phyloP scores from a whole-genome alignment of 345 rosid genomes.

The Chamaenerion angustifolium region DNA sequence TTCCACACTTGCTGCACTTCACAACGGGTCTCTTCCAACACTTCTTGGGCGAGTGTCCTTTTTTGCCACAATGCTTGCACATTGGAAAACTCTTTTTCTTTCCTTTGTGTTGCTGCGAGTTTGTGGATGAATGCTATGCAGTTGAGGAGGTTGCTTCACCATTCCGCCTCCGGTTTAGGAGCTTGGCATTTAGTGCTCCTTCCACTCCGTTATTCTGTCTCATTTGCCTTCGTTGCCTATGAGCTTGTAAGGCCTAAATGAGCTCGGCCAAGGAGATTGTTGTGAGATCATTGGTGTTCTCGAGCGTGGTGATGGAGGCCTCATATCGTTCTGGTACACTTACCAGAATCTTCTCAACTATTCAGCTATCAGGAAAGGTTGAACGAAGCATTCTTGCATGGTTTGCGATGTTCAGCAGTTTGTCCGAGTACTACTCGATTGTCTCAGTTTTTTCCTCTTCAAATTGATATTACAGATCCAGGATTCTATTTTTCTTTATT shows the following conservation, averaged over 20 bases:
- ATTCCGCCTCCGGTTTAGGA: neutral
- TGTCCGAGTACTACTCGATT: neutral
- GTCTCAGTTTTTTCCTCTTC: no score
- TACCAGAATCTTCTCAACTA: conserved; percentile 9
- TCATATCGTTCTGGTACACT: neutral
- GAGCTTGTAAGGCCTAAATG: neutral
- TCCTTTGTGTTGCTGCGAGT: neutral
- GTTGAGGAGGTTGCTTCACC: neutral
- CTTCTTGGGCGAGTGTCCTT: no score
- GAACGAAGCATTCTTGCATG: neutral
- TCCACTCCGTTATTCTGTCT: no score
- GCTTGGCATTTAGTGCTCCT: neutral
- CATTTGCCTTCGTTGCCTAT: no score
- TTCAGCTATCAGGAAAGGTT: neutral
- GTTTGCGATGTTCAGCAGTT: no score
- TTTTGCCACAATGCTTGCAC: neutral
- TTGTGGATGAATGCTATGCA: neutral
- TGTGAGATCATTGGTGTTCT: conserved; percentile 6
- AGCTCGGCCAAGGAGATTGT: conserved; percentile 1
- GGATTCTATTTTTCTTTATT: no score
- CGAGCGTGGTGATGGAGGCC: neutral
- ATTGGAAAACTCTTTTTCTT: neutral
- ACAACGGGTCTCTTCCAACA: no score
- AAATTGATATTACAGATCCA: no score
- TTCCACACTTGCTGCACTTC: no score